Conservation (phyloP, 441 rosid genomes). For the Gossypium schwendimanii region DNA sequence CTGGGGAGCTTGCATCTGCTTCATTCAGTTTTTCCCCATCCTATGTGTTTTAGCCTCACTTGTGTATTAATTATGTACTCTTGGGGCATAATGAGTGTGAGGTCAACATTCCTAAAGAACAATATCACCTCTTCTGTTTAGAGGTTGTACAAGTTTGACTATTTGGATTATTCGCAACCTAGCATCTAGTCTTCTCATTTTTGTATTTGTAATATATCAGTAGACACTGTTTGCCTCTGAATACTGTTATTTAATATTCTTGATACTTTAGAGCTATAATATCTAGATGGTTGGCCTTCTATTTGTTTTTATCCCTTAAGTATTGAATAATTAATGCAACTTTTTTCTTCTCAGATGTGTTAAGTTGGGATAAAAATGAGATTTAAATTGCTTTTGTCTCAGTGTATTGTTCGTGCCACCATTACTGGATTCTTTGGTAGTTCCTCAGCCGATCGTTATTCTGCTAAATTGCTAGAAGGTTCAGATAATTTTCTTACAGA, state of each 20-base stretch:
- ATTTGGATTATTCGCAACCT: neutral
- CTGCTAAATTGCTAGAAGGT: slow-evolving; percentile 39
- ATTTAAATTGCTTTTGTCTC: slow-evolving; percentile 25
- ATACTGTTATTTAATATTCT: neutral
- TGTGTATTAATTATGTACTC: neutral
- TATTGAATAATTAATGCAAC: neutral
- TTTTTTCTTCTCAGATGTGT: slow-evolving; percentile 7
- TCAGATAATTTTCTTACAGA: slow-evolving; percentile 51
- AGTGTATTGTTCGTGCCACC: slow-evolving; percentile 82
- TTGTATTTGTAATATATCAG: neutral
- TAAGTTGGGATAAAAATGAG: slow-evolving; percentile 14
- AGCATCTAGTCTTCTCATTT: neutral
- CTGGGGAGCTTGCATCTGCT: neutral
- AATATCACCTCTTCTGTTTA: neutral
- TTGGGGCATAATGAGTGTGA: neutral
- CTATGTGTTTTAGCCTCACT: neutral
- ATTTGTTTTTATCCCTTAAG: neutral
- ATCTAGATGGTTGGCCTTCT: slow-evolving; percentile 3
- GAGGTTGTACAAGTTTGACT: neutral
- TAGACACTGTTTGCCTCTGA: neutral
- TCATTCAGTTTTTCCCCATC: neutral
- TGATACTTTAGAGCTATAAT: neutral
- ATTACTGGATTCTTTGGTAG: slow-evolving; percentile 49
- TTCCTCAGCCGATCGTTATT: slow-evolving; percentile 27
- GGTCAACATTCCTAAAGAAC: neutral